These are phyloP conservation scores for Aspergillus sclerotioniger DNA, from an alignment of 495 filamentous ascomycete genomes.

Conservation along the genomic window DNA sequence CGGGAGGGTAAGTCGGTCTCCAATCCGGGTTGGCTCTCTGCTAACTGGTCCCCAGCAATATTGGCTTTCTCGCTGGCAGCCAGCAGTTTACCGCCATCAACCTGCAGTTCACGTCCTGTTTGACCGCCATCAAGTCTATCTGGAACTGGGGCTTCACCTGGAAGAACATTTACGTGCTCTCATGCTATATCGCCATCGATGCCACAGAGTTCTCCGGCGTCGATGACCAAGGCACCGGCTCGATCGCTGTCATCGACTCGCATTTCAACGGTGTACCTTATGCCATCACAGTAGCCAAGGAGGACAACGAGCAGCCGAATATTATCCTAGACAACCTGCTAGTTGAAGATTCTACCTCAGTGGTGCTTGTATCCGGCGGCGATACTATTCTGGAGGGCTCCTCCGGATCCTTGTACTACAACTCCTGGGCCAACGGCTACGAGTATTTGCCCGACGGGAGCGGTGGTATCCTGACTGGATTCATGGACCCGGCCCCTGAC, in stretches of 20 bases:
- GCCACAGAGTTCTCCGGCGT: conserved; percentile 2
- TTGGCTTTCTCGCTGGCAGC: conserved; percentile 55
- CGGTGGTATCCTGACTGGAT: neutral
- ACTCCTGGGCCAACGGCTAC: conserved; percentile 9
- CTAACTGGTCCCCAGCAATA: conserved; percentile 22
- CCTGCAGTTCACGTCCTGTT: conserved; percentile 1
- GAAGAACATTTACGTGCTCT: conserved; percentile 7
- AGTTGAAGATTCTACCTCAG: neutral
- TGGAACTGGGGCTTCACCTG: conserved; percentile 4
- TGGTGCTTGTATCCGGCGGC: neutral
- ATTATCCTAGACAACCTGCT: conserved; percentile 9
- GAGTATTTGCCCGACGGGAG: neutral
- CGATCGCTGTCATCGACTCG: conserved; percentile 4
- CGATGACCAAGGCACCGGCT: neutral
- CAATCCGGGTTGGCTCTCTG: neutral
- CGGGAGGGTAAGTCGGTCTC: conserved; percentile 24
- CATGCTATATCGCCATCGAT: neutral
- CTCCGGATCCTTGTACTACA: conserved; percentile 2
- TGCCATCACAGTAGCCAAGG: neutral
- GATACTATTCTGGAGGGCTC: conserved; percentile 6
- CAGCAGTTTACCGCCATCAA: conserved; percentile 62
- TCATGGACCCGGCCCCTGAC: neutral
- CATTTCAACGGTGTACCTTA: neutral
- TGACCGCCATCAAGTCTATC: neutral
- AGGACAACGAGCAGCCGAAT: conserved; percentile 4